Conservation (phyloP, 2,329 filamentous ascomycete genomes). For the Aspergillus pseudoglaucus region DNA sequence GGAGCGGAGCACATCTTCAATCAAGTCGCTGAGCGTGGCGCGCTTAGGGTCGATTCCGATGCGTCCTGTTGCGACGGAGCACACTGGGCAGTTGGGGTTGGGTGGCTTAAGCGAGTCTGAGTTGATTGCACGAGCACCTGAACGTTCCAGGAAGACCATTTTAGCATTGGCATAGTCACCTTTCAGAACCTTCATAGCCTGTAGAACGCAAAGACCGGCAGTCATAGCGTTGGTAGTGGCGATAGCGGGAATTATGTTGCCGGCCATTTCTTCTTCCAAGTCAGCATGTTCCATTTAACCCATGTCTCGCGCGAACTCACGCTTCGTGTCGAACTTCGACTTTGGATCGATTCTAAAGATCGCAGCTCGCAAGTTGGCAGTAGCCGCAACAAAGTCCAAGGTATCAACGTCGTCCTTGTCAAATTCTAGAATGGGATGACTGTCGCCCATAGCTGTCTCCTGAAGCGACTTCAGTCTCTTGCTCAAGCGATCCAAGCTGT, state of each 20-base stretch:
- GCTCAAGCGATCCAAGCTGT: conserved; percentile 65
- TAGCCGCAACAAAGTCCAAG: conserved; percentile 85
- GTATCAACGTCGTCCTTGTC: conserved; percentile 97
- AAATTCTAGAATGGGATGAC: conserved; percentile 65
- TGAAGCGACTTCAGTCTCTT: conserved; percentile 63
- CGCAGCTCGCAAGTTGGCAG: conserved; percentile 79
- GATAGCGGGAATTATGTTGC: conserved; percentile 97
- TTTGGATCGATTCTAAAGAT: conserved; percentile 85
- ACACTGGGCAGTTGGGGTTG: conserved; percentile 77
- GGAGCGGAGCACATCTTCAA: conserved; percentile 64
- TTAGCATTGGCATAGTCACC: conserved; percentile 64
- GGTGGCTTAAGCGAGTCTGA: conserved; percentile 54
- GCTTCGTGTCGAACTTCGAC: conserved; percentile 93
- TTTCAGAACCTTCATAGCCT: conserved; percentile 84
- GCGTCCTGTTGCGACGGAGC: conserved; percentile 64
- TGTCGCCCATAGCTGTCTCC: conserved; percentile 37
- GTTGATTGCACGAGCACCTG: conserved; percentile 53
- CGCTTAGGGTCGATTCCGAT: conserved; percentile 62
- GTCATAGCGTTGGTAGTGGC: conserved; percentile 97
- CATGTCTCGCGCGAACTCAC: conserved; percentile 28
- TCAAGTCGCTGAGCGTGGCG: conserved; percentile 71
- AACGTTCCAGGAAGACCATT: conserved; percentile 77
- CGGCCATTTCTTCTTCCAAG: conserved; percentile 70
- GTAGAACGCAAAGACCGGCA: conserved; percentile 82
- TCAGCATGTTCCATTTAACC: conserved; percentile 1